phyloP scores from a whole-genome alignment of 1,284 basidiomycete species.

The Caloboletus firmus region DNA sequence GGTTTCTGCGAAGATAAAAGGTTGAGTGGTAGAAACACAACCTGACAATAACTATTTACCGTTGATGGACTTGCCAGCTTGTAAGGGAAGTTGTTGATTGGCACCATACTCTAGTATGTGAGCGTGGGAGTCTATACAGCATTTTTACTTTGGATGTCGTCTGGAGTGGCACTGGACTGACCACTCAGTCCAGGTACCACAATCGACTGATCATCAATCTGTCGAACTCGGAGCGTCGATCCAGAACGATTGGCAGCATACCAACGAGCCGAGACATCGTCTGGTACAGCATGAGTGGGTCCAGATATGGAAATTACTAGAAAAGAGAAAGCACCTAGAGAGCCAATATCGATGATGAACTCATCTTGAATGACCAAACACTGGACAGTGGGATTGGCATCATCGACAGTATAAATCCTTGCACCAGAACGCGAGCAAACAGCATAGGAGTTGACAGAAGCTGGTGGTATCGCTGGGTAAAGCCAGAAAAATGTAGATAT shows the following conservation, averaged over 20 bases:
- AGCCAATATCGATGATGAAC: conserved; percentile 53
- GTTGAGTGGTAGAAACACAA: not conserved
- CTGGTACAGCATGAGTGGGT: conserved; percentile 32
- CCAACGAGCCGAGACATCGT: conserved; percentile 47
- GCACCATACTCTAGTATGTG: conserved; percentile 79
- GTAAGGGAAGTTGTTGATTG: conserved; percentile 61
- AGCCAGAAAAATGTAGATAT: conserved; percentile 16
- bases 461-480: not conserved
- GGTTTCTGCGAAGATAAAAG: conserved; percentile 47
- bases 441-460: conserved; percentile 45
- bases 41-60: conserved; percentile 38
- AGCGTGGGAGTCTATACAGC: conserved; percentile 71
- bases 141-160: not conserved
- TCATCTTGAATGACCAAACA: conserved; percentile 57
- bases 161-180: conserved; percentile 34
- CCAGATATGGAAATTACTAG: not conserved
- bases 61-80: conserved; percentile 58
- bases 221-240: conserved; percentile 43
- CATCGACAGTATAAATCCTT: conserved; percentile 63
- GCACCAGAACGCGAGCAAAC: conserved; percentile 55
- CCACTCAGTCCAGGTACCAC: conserved; percentile 70
- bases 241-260: conserved; percentile 17
- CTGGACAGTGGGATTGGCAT: conserved; percentile 46
- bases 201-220: conserved; percentile 53
- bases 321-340: conserved; percentile 47